Conservation (phyloP, 2,329 filamentous ascomycete species). For the Aspergillus flavus region DNA sequence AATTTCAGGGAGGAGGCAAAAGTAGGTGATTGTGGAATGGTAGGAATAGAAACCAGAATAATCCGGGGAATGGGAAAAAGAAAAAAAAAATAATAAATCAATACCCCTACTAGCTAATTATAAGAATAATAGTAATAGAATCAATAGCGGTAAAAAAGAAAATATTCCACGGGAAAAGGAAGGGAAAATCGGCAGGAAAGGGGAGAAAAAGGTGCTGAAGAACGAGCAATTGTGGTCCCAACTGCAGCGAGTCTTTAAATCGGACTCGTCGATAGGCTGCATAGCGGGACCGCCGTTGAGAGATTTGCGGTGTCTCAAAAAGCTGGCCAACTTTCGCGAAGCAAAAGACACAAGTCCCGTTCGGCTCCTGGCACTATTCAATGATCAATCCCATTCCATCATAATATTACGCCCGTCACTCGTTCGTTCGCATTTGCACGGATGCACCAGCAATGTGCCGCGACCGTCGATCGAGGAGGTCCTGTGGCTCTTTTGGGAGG, state of each 20-base stretch:
- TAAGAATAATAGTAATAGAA: not conserved
- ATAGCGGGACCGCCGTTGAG: conserved; percentile 4
- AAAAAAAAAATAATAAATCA: too few species aligned
- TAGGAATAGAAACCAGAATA: not conserved
- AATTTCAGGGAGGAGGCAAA: not conserved
- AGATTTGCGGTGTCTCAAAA: not conserved
- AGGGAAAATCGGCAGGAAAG: not conserved
- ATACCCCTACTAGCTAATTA: not conserved
- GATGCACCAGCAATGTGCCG: conserved; percentile 1
- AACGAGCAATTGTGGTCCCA: not conserved
- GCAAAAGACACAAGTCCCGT: not conserved
- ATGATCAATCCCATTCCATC: not conserved
- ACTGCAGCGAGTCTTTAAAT: not conserved
- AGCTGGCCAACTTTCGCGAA: not conserved
- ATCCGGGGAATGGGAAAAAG: not conserved
- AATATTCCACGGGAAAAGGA: not conserved
- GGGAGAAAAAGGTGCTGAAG: not conserved
- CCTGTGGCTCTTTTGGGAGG: not conserved
- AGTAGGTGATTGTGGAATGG: not conserved
- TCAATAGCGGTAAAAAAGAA: not conserved
- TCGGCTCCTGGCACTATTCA: not conserved
- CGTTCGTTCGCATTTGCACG: conserved; percentile 1
- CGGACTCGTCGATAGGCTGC: not conserved
- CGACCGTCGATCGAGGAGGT: not conserved
- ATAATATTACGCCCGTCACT: conserved; percentile 1